phyloP scores from a whole-genome alignment of 164 flowering plant genomes.

The Aristolochia fimbriata region DNA sequence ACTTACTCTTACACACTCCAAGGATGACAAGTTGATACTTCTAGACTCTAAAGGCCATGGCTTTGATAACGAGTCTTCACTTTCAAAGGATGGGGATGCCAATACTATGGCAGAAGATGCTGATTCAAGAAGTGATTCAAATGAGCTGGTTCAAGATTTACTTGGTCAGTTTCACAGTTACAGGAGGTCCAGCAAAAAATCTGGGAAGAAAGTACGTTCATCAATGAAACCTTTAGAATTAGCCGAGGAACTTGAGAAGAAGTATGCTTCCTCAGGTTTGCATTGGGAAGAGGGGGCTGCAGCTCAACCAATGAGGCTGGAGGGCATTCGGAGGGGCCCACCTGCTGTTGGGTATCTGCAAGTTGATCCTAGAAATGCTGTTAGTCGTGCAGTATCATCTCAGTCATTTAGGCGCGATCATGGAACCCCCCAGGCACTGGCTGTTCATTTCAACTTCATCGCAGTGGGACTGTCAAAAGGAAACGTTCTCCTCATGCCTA shows the following conservation, averaged over 20 bases:
- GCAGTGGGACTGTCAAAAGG: slow-evolving; percentile 93
- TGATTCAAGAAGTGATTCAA: slow-evolving; percentile 29
- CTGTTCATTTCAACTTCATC: slow-evolving; percentile 71
- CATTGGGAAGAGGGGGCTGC: slow-evolving; percentile 94
- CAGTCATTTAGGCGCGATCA: slow-evolving; percentile 63
- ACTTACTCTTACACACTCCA: not conserved
- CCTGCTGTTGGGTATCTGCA: slow-evolving; percentile 87
- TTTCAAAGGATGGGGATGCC: slow-evolving; percentile 15
- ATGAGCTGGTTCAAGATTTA: slow-evolving; percentile 45
- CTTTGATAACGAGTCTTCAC: slow-evolving; percentile 7
- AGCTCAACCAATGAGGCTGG: slow-evolving; percentile 98
- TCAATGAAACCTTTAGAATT: slow-evolving; percentile 59
- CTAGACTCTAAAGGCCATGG: not conserved
- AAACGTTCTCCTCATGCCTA: slow-evolving; percentile 52
- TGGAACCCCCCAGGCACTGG: slow-evolving; percentile 78
- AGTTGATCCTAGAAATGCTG: slow-evolving; percentile 43
- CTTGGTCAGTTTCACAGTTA: slow-evolving; percentile 32
- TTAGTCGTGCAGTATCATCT: slow-evolving; percentile 57
- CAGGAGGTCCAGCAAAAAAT: slow-evolving; percentile 26
- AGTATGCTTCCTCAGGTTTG: slow-evolving; percentile 74
- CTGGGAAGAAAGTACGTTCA: slow-evolving; percentile 28
- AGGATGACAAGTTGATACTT: slow-evolving; percentile 7
- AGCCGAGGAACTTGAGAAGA: slow-evolving; percentile 89
- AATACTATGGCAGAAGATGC: slow-evolving; percentile 19
- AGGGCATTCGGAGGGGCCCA: slow-evolving; percentile 76